Evolutionary conservation across 805 yeast genomes (phyloP).

Genomic region (Yamadazyma phyllophila): DNA sequence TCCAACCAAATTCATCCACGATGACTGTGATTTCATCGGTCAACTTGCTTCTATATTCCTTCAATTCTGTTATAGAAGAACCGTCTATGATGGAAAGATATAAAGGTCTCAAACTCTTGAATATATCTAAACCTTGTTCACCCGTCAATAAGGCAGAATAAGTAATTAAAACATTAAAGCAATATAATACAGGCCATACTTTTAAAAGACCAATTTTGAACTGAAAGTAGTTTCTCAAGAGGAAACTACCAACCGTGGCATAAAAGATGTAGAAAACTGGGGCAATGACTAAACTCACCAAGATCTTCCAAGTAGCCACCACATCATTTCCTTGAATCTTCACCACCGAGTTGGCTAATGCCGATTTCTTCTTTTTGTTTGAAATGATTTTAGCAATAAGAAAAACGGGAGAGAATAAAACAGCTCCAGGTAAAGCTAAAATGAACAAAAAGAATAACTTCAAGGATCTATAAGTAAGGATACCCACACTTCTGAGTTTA

Average conservation of each 20-base stretch:
- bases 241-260: conserved; percentile 57
- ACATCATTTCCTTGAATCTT: conserved; percentile 92
- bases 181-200: conserved; percentile 47
- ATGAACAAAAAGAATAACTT: conserved; percentile 56
- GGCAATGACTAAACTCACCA: conserved; percentile 84
- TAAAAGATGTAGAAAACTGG: conserved; percentile 83
- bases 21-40: conserved; percentile 72
- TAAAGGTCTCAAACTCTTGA: conserved; percentile 80
- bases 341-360: conserved; percentile 83
- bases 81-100: conserved; percentile 63
- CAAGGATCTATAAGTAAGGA: conserved; percentile 56
- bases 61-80: conserved; percentile 54
- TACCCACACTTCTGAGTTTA: conserved; percentile 45
- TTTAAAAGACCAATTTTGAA: conserved; percentile 28
- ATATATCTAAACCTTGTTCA: conserved; percentile 87
- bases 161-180: conserved; percentile 69
- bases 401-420: conserved; percentile 87
- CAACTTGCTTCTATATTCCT: conserved; percentile 58
- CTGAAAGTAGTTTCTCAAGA: conserved; percentile 22
- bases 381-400: conserved; percentile 74
- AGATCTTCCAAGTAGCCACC: conserved; percentile 94
- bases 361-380: conserved; percentile 66
- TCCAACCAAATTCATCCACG: conserved; percentile 80
- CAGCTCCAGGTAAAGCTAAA: conserved; percentile 82
- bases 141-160: conserved; percentile 91